A percentile compares a stretch with the other conserved stretches of the same genome.
Evolutionary conservation across 1,284 basidiomycete species (phyloP).

Genomic region (Caloboletus inedulis): DNA sequence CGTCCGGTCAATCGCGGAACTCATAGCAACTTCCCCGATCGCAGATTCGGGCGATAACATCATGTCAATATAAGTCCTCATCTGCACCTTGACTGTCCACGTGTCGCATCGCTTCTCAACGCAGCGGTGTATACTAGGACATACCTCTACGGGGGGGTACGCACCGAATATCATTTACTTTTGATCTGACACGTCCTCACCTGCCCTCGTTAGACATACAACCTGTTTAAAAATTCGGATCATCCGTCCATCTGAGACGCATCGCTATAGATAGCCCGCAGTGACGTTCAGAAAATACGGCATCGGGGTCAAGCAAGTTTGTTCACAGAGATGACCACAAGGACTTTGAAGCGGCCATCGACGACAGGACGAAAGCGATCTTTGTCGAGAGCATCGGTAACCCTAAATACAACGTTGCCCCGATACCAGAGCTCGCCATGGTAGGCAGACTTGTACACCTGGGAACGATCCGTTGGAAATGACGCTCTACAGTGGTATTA

Average conservation of each 20-base stretch:
- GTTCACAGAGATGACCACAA: conserved; percentile 59
- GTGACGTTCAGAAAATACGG: conserved; percentile 28
- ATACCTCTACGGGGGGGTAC: conserved; percentile 65
- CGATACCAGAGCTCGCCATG: conserved; percentile 69
- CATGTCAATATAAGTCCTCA: conserved; percentile 55
- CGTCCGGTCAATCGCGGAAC: conserved; percentile 85
- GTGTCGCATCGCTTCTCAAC: background rate
- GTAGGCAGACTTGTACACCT: conserved; percentile 27
- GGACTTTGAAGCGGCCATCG: conserved; percentile 69
- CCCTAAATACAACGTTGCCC: conserved; percentile 70
- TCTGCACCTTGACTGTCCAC: background rate
- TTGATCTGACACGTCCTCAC: too few relatives aligned
- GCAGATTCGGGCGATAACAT: conserved; percentile 79
- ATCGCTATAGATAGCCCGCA: too few relatives aligned
- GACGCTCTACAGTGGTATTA: conserved; percentile 13
- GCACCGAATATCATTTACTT: too few relatives aligned
- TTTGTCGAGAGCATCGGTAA: conserved; percentile 85
- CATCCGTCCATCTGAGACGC: too few relatives aligned
- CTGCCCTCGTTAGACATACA: too few relatives aligned
- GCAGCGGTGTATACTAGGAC: conserved; percentile 36
- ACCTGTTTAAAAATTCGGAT: too few relatives aligned
- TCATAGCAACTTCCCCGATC: conserved; percentile 69
- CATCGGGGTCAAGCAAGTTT: conserved; percentile 75
- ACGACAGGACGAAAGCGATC: conserved; percentile 73
- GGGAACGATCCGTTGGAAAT: background rate